A percentile compares a stretch with the other conserved stretches of the same genome.
Conservation (phyloP, 2,329 filamentous ascomycete genomes). For the Colletotrichum scovillei region DNA sequence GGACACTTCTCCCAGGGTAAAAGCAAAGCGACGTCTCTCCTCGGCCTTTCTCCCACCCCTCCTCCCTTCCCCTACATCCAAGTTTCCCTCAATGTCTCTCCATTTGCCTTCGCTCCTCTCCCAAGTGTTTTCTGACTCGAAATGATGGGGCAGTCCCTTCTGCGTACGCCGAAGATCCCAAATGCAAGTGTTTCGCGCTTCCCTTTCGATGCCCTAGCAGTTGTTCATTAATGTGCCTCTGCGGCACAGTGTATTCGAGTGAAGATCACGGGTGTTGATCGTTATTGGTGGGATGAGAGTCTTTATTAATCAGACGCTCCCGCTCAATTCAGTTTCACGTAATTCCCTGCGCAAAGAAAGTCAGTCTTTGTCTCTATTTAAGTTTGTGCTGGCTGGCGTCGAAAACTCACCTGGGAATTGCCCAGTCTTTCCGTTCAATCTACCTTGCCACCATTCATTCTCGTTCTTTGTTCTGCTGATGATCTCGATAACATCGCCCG, state of each 20-base stretch:
- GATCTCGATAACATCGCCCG: conserved; percentile 93
- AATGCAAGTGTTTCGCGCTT: conserved; percentile 33
- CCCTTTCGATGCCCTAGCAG: conserved; percentile 17
- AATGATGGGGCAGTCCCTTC: conserved; percentile 34
- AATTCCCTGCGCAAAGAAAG: conserved; percentile 54
- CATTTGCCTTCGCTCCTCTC: not conserved
- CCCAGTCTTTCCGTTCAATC: conserved; percentile 80
- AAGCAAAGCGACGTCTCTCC: not conserved
- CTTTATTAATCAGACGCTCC: conserved; percentile 27
- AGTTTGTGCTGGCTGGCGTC: not conserved
- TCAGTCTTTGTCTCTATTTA: conserved; percentile 39
- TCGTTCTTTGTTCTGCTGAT: conserved; percentile 84
- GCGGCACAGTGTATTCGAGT: conserved; percentile 22
- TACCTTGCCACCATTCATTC: conserved; percentile 98
- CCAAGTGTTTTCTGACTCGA: conserved; percentile 24
- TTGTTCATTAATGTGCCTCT: conserved; percentile 30
- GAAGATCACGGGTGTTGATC: conserved; percentile 13
- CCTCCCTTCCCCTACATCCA: conserved; percentile 1
- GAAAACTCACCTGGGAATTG: conserved; percentile 86
- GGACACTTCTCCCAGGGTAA: not conserved
- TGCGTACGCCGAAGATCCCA: conserved; percentile 36
- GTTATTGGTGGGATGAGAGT: conserved; percentile 15
- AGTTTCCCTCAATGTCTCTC: not conserved
- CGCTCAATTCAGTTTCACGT: conserved; percentile 57
- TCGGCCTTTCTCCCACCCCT: not conserved